These are phyloP conservation scores for Acanthamoeba healyi DNA, from an alignment of 208 protist species.

Conservation along the genomic window DNA sequence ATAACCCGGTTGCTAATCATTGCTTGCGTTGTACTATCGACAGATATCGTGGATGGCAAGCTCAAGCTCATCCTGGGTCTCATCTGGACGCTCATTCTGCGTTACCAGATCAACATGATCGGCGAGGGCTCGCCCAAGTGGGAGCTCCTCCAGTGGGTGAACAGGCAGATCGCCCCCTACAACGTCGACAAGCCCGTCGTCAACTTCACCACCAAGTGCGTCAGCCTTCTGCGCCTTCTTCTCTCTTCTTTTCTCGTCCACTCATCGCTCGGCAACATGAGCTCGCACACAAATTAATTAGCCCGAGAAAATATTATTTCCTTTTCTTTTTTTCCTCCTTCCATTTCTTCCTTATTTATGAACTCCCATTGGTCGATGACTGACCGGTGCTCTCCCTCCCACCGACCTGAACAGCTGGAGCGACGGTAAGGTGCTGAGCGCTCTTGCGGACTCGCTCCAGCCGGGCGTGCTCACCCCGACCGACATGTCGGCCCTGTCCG, in stretches of 20 bases:
- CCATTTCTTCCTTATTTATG: background rate
- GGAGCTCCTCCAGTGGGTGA: constrained; percentile 78
- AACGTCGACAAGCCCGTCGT: constrained; percentile 73
- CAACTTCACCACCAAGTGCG: constrained; percentile 77
- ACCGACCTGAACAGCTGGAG: constrained; percentile 63
- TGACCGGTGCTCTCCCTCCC: constrained; percentile 10
- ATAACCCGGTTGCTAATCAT: too few species aligned
- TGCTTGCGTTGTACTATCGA: background rate
- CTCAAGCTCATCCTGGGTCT: constrained; percentile 87
- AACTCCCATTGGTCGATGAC: constrained; percentile 7
- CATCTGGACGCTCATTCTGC: constrained; percentile 87
- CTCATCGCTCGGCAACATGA: too few species aligned
- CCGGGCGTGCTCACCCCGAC: constrained; percentile 76
- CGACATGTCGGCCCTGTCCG: constrained; percentile 72
- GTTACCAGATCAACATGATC: constrained; percentile 82
- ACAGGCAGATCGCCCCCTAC: constrained; percentile 73
- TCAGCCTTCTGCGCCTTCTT: background rate
- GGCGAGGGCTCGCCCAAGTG: constrained; percentile 79
- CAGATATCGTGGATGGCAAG: constrained; percentile 84
- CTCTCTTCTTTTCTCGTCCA: too few species aligned
- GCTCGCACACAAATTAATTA: too few species aligned
- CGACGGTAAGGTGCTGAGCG: constrained; percentile 81
- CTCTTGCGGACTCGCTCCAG: constrained; percentile 81
- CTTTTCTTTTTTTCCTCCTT: background rate
- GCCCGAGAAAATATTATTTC: background rate